These are phyloP conservation scores for Calocybe cyanea DNA, from an alignment of 768 basidiomycete species.

Conservation along the genomic window DNA sequence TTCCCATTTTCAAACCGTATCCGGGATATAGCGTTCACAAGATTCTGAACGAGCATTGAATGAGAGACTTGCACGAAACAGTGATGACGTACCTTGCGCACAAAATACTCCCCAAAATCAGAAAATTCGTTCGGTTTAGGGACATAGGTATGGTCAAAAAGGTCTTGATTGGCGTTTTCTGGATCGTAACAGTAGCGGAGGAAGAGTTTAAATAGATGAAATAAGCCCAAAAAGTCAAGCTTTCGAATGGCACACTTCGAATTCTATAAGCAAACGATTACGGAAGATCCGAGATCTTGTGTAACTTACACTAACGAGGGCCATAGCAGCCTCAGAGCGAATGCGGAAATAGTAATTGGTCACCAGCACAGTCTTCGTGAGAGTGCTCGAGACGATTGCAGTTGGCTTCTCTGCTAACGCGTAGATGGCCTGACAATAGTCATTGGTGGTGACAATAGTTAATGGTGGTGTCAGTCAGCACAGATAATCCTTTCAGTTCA, in stretches of 20 bases:
- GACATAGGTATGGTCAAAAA: conserved; percentile 86
- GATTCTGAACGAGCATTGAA: conserved; percentile 42
- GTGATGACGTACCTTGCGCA: conserved; percentile 70
- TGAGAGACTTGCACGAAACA: neutral
- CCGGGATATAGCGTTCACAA: conserved; percentile 79
- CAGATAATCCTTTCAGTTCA: neutral
- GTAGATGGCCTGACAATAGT: conserved; percentile 73
- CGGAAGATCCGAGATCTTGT: neutral
- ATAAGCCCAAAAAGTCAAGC: conserved; percentile 86
- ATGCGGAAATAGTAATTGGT: conserved; percentile 96
- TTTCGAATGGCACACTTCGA: conserved; percentile 77
- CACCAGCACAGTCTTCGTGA: conserved; percentile 92
- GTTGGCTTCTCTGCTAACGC: conserved; percentile 80
- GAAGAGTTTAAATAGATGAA: conserved; percentile 95
- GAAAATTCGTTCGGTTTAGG: conserved; percentile 94
- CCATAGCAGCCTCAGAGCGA: conserved; percentile 89
- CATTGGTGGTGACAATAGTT: no score
- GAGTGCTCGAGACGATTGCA: conserved; percentile 82
- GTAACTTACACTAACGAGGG: conserved; percentile 68
- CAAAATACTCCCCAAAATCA: conserved; percentile 89
- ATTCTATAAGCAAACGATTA: neutral
- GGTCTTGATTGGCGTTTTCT: conserved; percentile 73
- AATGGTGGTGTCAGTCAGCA: neutral
- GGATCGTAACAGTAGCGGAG: conserved; percentile 88
- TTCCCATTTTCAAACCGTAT: conserved; percentile 87